Base-by-base conservation (phyloP, 306 rosid species). In the Begonia peltatifolia region DNA sequence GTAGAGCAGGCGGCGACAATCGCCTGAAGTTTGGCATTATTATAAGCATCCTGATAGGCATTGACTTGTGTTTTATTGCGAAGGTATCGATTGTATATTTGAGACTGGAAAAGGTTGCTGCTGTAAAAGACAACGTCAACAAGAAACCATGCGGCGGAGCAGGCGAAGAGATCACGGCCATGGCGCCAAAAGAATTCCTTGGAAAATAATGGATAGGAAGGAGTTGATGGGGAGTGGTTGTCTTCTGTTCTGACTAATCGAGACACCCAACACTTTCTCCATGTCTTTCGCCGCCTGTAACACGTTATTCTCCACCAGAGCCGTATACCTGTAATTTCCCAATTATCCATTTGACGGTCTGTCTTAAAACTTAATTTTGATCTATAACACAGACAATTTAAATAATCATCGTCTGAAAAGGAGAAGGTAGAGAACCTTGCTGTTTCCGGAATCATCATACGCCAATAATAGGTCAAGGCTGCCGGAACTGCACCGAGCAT, bases 371-470 rank as follows among this genome's bases (percentile, higher is more conserved):
- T 41, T 55, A 35, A 25, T 2, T 54, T 54, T 47, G 47, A 16
- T 42, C 30, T 20, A 47, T 17, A 10, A 13, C 16, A 42, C 42
- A 16, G 42, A 16, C 52, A 14, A 25, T 23, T 15, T 3, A 1
- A 12, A 30, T 3, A 2, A 11, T 4, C 14, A 11, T 1, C 0
- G 3, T 9, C 41, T 4, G 17, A 35, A 15, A 36, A 51, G 10
- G 9, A 14, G 11, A 14, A 4, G 6, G 44, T 6, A 9, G 6
- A 14, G 12, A 68, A 86, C 95, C 95, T 86, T 60, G 95, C 95
- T 58, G 93, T 86, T 71, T 82, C 95, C 0, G 95, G 95, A 86
- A 86, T 77, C 78, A 73, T 71, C 93, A 79, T 86, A 0, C 93
- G 78, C 95, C 95, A 86, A 43, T 86, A 86, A 17, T 70, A 86